A percentile compares a stretch with the other conserved stretches of the same genome.
These are phyloP conservation scores for Clarireedia sp. DNA, from an alignment of 2,329 filamentous ascomycete genomes.

Conservation along the genomic window DNA sequence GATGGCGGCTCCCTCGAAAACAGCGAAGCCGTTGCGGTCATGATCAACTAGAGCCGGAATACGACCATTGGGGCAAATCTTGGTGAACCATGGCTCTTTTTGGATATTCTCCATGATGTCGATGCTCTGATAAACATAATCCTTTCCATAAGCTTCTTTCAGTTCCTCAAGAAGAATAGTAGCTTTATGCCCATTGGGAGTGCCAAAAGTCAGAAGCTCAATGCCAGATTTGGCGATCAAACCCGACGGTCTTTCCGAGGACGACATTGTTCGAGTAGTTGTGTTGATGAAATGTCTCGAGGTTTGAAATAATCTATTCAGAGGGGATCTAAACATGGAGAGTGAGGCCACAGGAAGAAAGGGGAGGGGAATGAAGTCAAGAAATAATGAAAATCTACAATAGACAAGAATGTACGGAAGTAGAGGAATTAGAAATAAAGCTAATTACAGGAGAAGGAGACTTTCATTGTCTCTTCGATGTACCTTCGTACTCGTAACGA, in stretches of 20 bases:
- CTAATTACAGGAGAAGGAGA: no score
- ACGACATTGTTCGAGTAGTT: constrained; percentile 16
- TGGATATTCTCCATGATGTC: constrained; percentile 56
- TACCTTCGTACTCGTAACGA: no score
- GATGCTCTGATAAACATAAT: constrained; percentile 51
- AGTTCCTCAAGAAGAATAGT: constrained; percentile 58
- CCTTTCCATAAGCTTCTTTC: constrained; percentile 53
- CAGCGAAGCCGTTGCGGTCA: constrained; percentile 49
- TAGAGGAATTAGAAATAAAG: neutral
- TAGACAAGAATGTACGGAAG: no score
- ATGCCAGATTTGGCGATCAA: constrained; percentile 56
- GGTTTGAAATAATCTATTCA: constrained; percentile 20
- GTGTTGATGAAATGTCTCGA: constrained; percentile 15
- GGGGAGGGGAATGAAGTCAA: neutral
- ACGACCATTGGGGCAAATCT: constrained; percentile 54
- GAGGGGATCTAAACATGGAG: constrained; percentile 23
- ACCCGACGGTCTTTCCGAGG: constrained; percentile 37
- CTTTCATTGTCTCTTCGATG: no score
- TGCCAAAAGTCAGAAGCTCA: constrained; percentile 53
- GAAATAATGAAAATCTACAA: neutral
- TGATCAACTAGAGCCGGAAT: constrained; percentile 62
- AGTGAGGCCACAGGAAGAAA: constrained; percentile 2
- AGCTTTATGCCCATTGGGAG: constrained; percentile 49
- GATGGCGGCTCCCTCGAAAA: constrained; percentile 71
- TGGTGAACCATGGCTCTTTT: constrained; percentile 59